These are phyloP conservation scores for Naganishia friedmannii DNA, from an alignment of 768 basidiomycete genomes.

Conservation along the genomic window DNA sequence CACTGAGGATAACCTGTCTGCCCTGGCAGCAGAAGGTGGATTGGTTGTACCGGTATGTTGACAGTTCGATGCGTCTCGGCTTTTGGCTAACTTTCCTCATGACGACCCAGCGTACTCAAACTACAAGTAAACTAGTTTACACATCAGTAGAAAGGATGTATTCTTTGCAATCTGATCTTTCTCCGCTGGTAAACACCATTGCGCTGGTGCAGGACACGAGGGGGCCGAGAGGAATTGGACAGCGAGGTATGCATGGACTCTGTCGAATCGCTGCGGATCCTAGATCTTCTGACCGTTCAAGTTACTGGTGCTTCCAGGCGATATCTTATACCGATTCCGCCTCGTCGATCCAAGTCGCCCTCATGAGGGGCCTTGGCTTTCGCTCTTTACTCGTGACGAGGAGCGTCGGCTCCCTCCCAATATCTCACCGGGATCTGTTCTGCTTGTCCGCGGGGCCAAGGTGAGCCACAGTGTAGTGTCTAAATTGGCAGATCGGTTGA, in stretches of 20 bases:
- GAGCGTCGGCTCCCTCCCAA: not conserved
- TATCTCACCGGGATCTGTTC: constrained; percentile 2
- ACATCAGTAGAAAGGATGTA: not conserved
- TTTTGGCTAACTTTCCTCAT: not conserved
- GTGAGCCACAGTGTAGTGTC: not conserved
- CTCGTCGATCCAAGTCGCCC: constrained; percentile 4
- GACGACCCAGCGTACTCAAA: not conserved
- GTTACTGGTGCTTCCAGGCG: not conserved
- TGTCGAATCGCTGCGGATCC: not conserved
- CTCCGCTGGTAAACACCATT: not conserved
- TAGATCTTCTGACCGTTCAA: not conserved
- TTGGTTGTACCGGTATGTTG: constrained; percentile 10
- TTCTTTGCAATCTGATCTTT: not conserved
- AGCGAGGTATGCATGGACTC: not conserved
- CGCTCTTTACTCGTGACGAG: not conserved
- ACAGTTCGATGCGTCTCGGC: not conserved
- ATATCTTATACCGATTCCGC: not conserved
- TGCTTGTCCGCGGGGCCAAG: constrained; percentile 3
- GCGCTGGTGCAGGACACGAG: not conserved
- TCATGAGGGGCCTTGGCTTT: constrained; percentile 4
- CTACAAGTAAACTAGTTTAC: not conserved
- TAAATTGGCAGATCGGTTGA: not conserved
- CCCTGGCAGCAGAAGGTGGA: constrained; percentile 2
- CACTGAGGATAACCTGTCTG: not conserved
- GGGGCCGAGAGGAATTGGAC: not conserved